Evolutionary conservation across 1,139 yeast species (phyloP), one percentile per base, ranked within the genome.

Genomic region (Kodamaea sp.): DNA sequence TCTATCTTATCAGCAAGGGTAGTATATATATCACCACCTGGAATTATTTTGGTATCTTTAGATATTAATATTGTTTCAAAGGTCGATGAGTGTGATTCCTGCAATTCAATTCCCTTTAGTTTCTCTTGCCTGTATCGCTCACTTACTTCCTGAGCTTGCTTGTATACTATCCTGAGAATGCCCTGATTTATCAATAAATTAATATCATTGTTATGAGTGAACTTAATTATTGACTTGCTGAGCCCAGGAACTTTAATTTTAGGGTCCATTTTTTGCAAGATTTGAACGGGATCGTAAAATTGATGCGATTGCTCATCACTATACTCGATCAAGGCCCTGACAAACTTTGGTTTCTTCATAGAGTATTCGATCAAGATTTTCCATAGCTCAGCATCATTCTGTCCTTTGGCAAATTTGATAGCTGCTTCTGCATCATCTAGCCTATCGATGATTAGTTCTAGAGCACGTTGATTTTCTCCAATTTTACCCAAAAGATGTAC

Each of bases 401-500:
- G 80, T 11, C 73, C 70, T 39, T 75, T 80, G 1, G 94, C 95
- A 69, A 89, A 92, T 12, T 73, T 75, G 22, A 92, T 85, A 0
- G 97, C 97, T 47, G 77, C 72, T 25, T 75, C 74, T 0, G 96
- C 94, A 53, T 90, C 94, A 36, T 82, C 74, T 34, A 89, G 61
- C 46, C 85, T 75, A 45, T 86, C 83, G 27, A 89, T 80, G 13
- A 92, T 89, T 34, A 92, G 66, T 42, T 70, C 73, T 47, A 92
- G 62, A 0, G 97, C 97, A 39, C 77, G 73, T 44, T 74, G 76
- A 41, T 83, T 80, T 45, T 86, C 86, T 1, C 98, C 98, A 20
- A 86, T 81, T 49, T 80, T 80, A 6, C 96, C 95, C 43, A 88
- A 71, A 23, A 92, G 61, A 49, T 80, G 89, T 0, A 92, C 95